Base-by-base conservation (phyloP, 106 monocot genomes). In the Dendrobium nobile region DNA sequence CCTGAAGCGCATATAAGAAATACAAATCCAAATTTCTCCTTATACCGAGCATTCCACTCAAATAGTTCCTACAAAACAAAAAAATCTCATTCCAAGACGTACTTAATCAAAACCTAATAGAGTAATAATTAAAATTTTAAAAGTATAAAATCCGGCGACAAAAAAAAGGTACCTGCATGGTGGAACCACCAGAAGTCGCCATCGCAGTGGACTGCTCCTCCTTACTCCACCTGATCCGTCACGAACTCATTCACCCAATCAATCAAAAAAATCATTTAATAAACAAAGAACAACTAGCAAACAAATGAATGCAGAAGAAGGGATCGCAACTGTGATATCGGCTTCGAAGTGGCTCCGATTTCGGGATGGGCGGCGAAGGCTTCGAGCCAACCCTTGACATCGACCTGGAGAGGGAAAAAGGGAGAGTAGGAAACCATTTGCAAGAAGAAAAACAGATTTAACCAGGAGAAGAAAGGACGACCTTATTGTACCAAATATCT, bases 1-100 rank as follows among this genome's bases (percentile, higher is more conserved):
- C 96, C 93, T 13, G 96, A 91, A 41, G 96, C 96, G 79, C 96
- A 96, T 86, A 96, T 92, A 59, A 96, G 82, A 55, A 96, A 96
- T 41, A 96, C 84, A 80, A 87, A 90, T 72, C 96, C 96, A 78
- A 96, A 96, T 75, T 92, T 96, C 80, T 92, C 88, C 78, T 82
- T 90, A 83, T 96, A 96, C 59, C 82, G 87, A 67, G 82, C 43
- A 85, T 96, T 96, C 91, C 93, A 96, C 37, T 85, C 86, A 17
- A 85, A 19, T 83, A 96, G 47, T 77, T 93, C 93, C 93, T 96
- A 75, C 76, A 77, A 33, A n/a, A 61, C 56, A 79, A 73, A 68
- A 37, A 37, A 2, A 37, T 55, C 17, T 19, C 18, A 48, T 72
- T 40, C 7, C 15, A 47, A 41, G 40, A 11, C 40, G 11, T 20